Conservation (phyloP, 1,139 yeast genomes). For the Geotrichum restrictum region DNA sequence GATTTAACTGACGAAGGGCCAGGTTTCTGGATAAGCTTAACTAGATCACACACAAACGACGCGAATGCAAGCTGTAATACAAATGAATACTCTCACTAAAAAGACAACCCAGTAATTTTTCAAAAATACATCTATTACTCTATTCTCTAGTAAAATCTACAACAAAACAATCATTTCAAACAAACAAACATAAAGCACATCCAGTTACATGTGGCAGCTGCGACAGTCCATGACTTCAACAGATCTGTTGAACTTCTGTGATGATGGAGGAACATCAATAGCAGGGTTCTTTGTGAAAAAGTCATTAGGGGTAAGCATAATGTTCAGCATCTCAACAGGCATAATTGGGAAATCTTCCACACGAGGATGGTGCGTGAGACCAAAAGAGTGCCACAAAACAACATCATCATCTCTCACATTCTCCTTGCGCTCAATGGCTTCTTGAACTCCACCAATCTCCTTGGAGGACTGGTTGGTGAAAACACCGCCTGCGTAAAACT, state of each 20-base stretch:
- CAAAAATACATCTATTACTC: neutral
- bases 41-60: too few species aligned
- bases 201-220: constrained; percentile 35
- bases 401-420: constrained; percentile 73
- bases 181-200: neutral
- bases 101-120: too few species aligned
- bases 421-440: constrained; percentile 64
- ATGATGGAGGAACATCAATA: constrained; percentile 73
- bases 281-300: constrained; percentile 83
- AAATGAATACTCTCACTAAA: too few species aligned
- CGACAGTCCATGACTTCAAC: constrained; percentile 42
- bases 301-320: constrained; percentile 67
- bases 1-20: too few species aligned
- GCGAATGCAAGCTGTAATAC: too few species aligned
- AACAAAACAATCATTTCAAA: neutral
- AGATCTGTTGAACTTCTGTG: constrained; percentile 71
- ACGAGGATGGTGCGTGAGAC: constrained; percentile 82
- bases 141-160: neutral
- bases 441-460: constrained; percentile 61
- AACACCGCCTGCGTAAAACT: constrained; percentile 72
- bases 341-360: constrained; percentile 91
- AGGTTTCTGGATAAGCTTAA: too few species aligned
- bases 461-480: constrained; percentile 69
- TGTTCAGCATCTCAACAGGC: constrained; percentile 77
- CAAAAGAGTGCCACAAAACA: constrained; percentile 85